Evolutionary conservation across 2,329 filamentous ascomycete genomes (phyloP).

Genomic region (Cryphonectria naterciae): DNA sequence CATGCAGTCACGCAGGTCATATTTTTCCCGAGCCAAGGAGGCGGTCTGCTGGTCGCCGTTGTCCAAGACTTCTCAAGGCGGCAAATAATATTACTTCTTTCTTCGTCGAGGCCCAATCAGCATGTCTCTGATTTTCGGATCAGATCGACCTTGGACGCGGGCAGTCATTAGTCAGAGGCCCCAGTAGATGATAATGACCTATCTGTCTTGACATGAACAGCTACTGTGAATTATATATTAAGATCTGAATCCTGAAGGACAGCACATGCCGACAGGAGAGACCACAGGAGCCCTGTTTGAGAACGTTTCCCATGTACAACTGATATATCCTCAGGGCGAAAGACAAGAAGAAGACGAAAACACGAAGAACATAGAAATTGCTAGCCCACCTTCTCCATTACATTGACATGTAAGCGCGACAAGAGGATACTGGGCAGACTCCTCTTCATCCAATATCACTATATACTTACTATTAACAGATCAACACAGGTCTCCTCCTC

Average conservation of each 20-base stretch:
- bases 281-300: neutral
- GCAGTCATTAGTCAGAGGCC: neutral
- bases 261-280: neutral
- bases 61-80: conserved; percentile 10
- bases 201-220: neutral
- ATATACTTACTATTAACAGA: neutral
- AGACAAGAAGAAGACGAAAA: neutral
- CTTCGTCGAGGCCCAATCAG: conserved; percentile 11
- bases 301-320: neutral
- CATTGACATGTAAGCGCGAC: neutral
- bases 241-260: neutral
- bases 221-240: neutral
- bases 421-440: neutral
- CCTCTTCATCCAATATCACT: neutral
- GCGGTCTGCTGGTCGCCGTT: conserved; percentile 7
- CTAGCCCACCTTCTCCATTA: neutral
- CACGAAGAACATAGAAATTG: neutral
- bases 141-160: neutral
- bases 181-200: neutral
- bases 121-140: conserved; percentile 6
- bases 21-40: neutral
- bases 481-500: neutral
- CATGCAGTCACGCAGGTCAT: conserved; percentile 11
- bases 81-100: neutral
- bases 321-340: neutral